Evolutionary conservation across 106 monocot species (phyloP).

Genomic region (Acorus calamus): DNA sequence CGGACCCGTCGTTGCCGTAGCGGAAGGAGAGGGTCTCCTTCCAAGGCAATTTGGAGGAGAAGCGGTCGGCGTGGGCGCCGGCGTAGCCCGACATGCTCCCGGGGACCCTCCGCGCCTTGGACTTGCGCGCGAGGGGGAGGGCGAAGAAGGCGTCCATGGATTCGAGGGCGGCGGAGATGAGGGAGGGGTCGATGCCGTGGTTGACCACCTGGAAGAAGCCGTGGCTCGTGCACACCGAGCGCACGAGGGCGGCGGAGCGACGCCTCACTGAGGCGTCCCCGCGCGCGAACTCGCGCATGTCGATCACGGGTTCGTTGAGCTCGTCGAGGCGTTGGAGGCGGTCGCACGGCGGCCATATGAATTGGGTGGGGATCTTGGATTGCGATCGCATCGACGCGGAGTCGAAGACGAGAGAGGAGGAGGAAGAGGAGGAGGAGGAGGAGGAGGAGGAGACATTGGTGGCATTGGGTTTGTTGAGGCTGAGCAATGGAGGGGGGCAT

Average conservation of each 20-base stretch:
- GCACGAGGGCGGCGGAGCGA: conserved; percentile 7
- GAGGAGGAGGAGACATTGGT: too few relatives aligned
- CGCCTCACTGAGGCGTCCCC: conserved; percentile 6
- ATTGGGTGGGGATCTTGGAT: conserved; percentile 42
- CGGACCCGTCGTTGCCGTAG: conserved; percentile 18
- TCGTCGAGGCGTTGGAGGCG: conserved; percentile 33
- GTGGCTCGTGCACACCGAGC: conserved; percentile 44
- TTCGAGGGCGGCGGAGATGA: conserved; percentile 55
- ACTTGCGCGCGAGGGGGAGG: conserved; percentile 60
- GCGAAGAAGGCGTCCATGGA: conserved; percentile 56
- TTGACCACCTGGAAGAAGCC: conserved; percentile 94
- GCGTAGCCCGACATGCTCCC: conserved; percentile 91
- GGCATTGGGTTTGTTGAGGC: too few relatives aligned
- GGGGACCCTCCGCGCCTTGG: conserved; percentile 38
- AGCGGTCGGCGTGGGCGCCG: conserved; percentile 82
- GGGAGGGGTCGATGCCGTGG: conserved; percentile 48
- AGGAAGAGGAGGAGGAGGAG: not conserved
- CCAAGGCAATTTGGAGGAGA: conserved; percentile 83
- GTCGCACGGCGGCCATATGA: conserved; percentile 64
- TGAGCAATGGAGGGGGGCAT: too few relatives aligned
- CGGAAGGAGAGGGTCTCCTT: conserved; percentile 80
- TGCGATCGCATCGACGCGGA: conserved; percentile 25
- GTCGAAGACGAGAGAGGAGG: conserved; percentile 32
- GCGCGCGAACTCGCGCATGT: conserved; percentile 25
- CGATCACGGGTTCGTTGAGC: conserved; percentile 49